These are phyloP conservation scores for Penicillium sp. DNA, from an alignment of 2,329 filamentous ascomycete species.

Conservation along the genomic window DNA sequence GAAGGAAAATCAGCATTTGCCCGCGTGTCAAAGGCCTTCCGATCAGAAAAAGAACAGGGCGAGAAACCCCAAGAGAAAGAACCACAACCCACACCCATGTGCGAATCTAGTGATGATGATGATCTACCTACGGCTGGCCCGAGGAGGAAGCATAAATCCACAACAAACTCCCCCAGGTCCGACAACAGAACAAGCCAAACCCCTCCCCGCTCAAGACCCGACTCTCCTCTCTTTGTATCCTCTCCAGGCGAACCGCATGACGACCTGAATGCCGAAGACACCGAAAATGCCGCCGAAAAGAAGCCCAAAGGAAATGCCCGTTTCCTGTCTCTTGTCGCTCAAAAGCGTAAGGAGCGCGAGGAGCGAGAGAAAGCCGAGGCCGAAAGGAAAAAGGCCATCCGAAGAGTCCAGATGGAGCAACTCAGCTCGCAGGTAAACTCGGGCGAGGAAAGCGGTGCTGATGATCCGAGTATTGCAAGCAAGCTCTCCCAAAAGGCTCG, in stretches of 20 bases:
- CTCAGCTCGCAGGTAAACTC: constrained; percentile 43
- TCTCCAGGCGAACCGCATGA: constrained; percentile 25
- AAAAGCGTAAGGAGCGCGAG: constrained; percentile 68
- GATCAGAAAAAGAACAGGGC: constrained; percentile 15
- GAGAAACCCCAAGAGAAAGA: constrained; percentile 10
- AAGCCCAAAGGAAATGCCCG: constrained; percentile 51
- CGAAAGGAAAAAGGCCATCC: constrained; percentile 41
- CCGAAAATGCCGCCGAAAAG: constrained; percentile 23
- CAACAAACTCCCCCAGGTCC: constrained; percentile 22
- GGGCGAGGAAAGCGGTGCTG: constrained; percentile 56
- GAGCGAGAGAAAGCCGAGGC: constrained; percentile 60
- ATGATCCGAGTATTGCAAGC: constrained; percentile 62
- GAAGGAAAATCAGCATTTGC: constrained; percentile 40
- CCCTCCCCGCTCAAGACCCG: constrained; percentile 24
- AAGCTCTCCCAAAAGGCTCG: constrained; percentile 67
- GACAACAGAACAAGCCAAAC: constrained; percentile 28
- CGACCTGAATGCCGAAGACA: constrained; percentile 24
- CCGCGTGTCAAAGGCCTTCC: constrained; percentile 35
- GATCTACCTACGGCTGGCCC: constrained; percentile 30
- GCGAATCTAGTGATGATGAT: constrained; percentile 24
- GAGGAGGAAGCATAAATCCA: constrained; percentile 30
- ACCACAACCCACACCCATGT: constrained; percentile 5
- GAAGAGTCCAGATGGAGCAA: constrained; percentile 30
- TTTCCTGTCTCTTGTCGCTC: constrained; percentile 68
- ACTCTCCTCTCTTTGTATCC: constrained; percentile 48